These are phyloP conservation scores for Colletotrichum destructivum DNA, from an alignment of 2,329 filamentous ascomycete genomes.

Conservation along the genomic window DNA sequence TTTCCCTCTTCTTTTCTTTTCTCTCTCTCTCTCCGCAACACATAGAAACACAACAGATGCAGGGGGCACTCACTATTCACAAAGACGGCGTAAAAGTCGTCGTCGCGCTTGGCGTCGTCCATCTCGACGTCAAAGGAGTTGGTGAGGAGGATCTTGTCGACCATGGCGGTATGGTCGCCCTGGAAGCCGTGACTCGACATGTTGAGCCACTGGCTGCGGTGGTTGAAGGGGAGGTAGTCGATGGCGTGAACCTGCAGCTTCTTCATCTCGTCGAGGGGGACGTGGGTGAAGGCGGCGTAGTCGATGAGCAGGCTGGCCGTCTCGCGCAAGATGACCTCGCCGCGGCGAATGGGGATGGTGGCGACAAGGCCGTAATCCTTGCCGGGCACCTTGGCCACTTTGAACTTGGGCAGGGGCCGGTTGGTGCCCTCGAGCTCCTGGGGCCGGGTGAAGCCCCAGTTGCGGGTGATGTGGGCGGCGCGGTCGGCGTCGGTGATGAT, in stretches of 20 bases:
- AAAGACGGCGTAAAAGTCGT: constrained; percentile 57
- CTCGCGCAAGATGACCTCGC: constrained; percentile 57
- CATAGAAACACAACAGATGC: background rate
- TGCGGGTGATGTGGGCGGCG: constrained; percentile 49
- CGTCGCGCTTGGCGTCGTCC: constrained; percentile 47
- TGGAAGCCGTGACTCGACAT: constrained; percentile 55
- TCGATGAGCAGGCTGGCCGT: constrained; percentile 57
- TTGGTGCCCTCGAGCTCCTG: constrained; percentile 46
- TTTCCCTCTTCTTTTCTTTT: background rate
- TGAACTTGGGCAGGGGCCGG: constrained; percentile 47
- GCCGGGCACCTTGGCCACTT: constrained; percentile 54
- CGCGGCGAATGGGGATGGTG: constrained; percentile 51
- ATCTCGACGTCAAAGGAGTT: constrained; percentile 58
- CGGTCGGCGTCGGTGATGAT: constrained; percentile 55
- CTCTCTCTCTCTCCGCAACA: background rate
- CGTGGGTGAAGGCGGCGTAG: constrained; percentile 53
- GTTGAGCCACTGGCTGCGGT: constrained; percentile 52
- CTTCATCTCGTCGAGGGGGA: constrained; percentile 47
- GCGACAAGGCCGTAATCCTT: constrained; percentile 63
- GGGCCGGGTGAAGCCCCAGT: constrained; percentile 49
- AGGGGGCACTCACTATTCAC: constrained; percentile 51
- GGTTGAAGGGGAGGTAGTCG: constrained; percentile 49
- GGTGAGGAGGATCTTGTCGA: constrained; percentile 55
- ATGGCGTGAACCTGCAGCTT: constrained; percentile 52
- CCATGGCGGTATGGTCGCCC: constrained; percentile 46